Conservation (phyloP, 345 rosid genomes). For the Acer saccharum region DNA sequence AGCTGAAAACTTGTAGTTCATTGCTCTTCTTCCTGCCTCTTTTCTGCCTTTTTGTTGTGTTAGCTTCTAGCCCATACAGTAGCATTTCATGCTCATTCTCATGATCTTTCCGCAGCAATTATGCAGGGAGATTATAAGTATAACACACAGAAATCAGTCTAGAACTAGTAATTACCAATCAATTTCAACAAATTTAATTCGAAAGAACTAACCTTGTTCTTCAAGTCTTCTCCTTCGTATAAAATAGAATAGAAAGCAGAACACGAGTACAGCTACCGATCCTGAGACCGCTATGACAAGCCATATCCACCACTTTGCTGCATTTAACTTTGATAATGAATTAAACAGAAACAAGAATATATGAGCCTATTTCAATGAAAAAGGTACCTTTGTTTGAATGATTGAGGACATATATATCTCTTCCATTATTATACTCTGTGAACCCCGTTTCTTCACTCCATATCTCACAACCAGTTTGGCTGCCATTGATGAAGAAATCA, state of each 20-base stretch:
- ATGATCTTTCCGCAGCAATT: background rate
- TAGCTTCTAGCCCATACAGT: background rate
- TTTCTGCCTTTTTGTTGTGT: background rate
- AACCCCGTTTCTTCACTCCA: background rate
- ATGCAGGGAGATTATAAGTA: background rate
- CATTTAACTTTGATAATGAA: background rate
- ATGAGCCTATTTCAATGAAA: background rate
- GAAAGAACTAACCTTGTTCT: background rate
- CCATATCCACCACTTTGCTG: slow-evolving; percentile 21
- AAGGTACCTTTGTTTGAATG: slow-evolving; percentile 2
- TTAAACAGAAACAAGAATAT: background rate
- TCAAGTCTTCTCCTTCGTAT: background rate
- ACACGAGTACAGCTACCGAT: background rate
- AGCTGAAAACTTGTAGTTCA: slow-evolving; percentile 22
- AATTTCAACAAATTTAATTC: background rate
- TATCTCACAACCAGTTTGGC: background rate
- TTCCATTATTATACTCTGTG: background rate
- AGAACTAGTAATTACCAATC: background rate
- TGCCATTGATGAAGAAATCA: background rate
- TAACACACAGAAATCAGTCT: background rate
- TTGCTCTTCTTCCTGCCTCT: background rate
- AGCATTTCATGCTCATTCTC: slow-evolving; percentile 11
- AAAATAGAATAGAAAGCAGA: background rate
- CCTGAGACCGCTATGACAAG: background rate
- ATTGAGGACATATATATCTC: background rate